Base-by-base conservation (phyloP, 306 rosid genomes). In the Vigna nakashimae region DNA sequence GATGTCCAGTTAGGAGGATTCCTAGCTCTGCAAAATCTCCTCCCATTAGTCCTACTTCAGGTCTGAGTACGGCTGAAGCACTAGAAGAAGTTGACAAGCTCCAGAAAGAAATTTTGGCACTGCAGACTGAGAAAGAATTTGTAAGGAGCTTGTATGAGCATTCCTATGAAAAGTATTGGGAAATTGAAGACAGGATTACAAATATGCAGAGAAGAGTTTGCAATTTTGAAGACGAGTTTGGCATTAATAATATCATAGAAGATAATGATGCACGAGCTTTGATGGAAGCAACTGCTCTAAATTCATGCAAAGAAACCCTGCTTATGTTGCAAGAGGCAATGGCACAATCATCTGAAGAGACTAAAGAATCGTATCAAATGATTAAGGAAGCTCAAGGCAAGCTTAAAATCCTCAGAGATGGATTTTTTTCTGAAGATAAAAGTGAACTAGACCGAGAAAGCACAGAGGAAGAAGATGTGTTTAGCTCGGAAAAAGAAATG, bases 121-220 rank as follows among this genome's bases (percentile, higher is more conserved):
- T 89, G 3, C 98, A 96, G 58, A 96, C 99, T 0, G 98, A 92
- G 81, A 90, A 91, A 87, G 99, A 96, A 83, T 96, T 96, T 74
- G 97, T 90, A 5, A 89, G 91, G 86, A 85, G 93, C 82, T 72
- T 86, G 82, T 91, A 87, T 20, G 97, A 92, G 18, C 86, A 85
- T 28, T 91, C 91, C 17, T 88, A 89, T 52, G 87, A 85, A 13
- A 91, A 86, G 76, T 87, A 88, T 66, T 96, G 94, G 93, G 93
- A 88, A 26, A 88, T 96, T 46, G 98, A 96, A 78, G 75, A 78
- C 36, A 79, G 79, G 76, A 87, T 96, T 65, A 77, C 82, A 2
- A 84, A 63, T 55, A 92, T 85, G 87, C 98, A 96, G 4, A 89
- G 88, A 76, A 86, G 80, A 67, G 91, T 92, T 60, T 38, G 84